Evolutionary conservation across 139 green algal genomes (phyloP).

Genomic region (Coccomyxa sp.): DNA sequence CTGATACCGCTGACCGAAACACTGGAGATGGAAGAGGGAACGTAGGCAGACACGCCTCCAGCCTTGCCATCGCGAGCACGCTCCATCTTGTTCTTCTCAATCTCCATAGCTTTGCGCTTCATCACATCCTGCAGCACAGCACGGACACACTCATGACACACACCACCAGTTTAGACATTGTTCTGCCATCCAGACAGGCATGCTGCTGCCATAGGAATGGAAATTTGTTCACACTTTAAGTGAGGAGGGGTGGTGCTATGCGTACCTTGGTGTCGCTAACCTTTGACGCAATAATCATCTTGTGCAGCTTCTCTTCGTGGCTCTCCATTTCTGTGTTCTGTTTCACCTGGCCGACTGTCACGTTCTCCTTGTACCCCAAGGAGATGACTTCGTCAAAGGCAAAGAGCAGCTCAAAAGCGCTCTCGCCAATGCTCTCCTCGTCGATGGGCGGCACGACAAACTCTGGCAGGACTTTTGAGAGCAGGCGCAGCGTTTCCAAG

Average conservation of each 20-base stretch:
- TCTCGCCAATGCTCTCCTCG: slow-evolving; percentile 72
- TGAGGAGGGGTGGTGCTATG: not conserved
- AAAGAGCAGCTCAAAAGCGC: slow-evolving; percentile 98
- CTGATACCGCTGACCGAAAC: slow-evolving; percentile 37
- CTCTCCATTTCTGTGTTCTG: slow-evolving; percentile 93
- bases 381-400: slow-evolving; percentile 99
- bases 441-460: slow-evolving; percentile 73
- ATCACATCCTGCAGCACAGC: slow-evolving; percentile 69
- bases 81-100: slow-evolving; percentile 91
- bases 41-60: slow-evolving; percentile 1
- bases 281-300: slow-evolving; percentile 96
- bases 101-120: slow-evolving; percentile 93
- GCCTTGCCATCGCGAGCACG: slow-evolving; percentile 16
- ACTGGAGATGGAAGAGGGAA: slow-evolving; percentile 1
- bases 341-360: slow-evolving; percentile 80
- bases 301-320: slow-evolving; percentile 99
- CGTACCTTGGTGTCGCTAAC: slow-evolving; percentile 68
- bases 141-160: too few species aligned
- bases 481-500: slow-evolving; percentile 93
- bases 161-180: too few species aligned
- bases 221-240: not conserved
- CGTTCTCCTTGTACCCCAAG: slow-evolving; percentile 88
- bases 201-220: too few species aligned
- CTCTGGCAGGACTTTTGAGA: slow-evolving; percentile 93
- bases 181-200: too few species aligned